Evolutionary conservation across 805 yeast genomes (phyloP), one percentile per base, ranked within the genome.

Genomic region (Sugiyamaella floridensis): DNA sequence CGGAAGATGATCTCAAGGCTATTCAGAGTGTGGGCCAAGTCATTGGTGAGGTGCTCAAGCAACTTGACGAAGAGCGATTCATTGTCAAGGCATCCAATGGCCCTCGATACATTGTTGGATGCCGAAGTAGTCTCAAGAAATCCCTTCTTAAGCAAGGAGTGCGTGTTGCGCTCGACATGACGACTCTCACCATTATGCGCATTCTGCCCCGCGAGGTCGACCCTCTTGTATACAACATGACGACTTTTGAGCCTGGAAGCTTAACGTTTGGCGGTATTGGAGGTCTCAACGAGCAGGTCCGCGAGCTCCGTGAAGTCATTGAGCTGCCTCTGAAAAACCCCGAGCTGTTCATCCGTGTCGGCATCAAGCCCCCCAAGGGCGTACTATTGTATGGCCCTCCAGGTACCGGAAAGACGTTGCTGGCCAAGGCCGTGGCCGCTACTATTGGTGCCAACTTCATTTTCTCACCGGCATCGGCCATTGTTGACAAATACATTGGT

Each of bases 341-440:
- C 1, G 99, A 93, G 71, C 78, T 93, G 62, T 93, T 93, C 70
- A 76, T 86, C 56, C 83, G 99, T 68, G 97, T 93, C 34, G 99
- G 99, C 47, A 93, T 93, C 70, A 89, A 89, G 67, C 96, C 97
- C n/a, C 99, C 99, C 53, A 93, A 93, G 71, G 99, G 98, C 69
- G 98, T 92, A 26, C 74, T 93, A 57, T 76, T 93, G 49, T 93
- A 93, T 67, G 99, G 99, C 7, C 99, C 99, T 6, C 99, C 99
- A 20, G 99, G 99, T 64, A 93, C 99, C 0, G 98, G 99, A 66
- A 92, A 92, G 69, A 92, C 99, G 0, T 75, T 92, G 55, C 77
- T 92, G 65, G 99, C 99, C 15, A 90, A 93, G 66, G 98, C 98
- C 0, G 97, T 90, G 45, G 98, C 99, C 4, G 98, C 98, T 44